Conservation (phyloP, 371 early-diverging fungal genomes). For the Haplosporangium sp. region DNA sequence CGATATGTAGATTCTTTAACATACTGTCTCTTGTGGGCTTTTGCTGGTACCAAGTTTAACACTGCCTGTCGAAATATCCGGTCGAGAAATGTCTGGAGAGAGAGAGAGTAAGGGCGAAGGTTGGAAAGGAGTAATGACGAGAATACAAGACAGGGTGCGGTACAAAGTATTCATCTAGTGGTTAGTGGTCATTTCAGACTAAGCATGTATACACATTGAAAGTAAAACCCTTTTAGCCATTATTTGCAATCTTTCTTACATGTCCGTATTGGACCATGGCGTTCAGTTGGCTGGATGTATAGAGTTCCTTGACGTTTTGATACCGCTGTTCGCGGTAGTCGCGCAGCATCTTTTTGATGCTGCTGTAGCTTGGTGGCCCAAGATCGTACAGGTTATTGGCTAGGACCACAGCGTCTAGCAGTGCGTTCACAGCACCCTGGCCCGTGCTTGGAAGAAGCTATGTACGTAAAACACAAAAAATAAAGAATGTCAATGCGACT, state of each 20-base stretch:
- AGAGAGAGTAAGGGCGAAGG: neutral
- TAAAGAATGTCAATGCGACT: no score
- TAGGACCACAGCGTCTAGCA: slow-evolving; percentile 25
- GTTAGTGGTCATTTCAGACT: neutral
- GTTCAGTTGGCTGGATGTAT: neutral
- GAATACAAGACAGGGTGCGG: no score
- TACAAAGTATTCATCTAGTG: no score
- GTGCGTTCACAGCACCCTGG: slow-evolving; percentile 24
- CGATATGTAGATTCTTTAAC: slow-evolving; percentile 11
- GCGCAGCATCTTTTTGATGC: neutral
- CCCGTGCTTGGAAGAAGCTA: slow-evolving; percentile 19
- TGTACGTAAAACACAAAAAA: neutral
- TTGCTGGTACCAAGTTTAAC: slow-evolving; percentile 14
- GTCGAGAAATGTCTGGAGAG: slow-evolving; percentile 9
- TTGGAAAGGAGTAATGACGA: neutral
- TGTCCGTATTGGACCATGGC: slow-evolving; percentile 28
- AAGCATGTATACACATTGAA: neutral
- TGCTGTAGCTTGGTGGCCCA: neutral
- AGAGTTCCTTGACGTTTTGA: slow-evolving; percentile 8
- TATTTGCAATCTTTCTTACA: slow-evolving; percentile 7
- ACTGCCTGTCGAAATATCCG: slow-evolving; percentile 6
- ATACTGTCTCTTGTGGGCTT: neutral
- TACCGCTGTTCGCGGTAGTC: slow-evolving; percentile 14
- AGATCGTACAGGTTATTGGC: slow-evolving; percentile 28
- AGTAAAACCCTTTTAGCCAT: no score